Evolutionary conservation across 176 grass and related monocot species (phyloP).

Genomic region (Ensete ventricosum): DNA sequence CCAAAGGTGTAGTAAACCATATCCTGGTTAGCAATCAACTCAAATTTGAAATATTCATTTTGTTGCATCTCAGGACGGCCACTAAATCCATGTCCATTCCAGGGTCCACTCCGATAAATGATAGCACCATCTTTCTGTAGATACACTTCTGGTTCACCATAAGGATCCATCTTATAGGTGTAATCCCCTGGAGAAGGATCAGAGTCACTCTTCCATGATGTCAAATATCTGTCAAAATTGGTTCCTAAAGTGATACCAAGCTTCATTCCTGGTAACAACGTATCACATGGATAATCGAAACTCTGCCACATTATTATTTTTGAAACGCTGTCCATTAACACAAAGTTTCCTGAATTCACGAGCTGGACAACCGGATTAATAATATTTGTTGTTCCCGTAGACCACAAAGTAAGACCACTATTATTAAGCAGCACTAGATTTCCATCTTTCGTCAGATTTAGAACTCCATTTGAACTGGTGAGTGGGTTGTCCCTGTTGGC

Average conservation of each 20-base stretch:
- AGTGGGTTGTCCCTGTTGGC: background rate
- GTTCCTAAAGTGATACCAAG: background rate
- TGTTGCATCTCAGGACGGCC: background rate
- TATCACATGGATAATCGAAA: background rate
- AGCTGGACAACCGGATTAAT: background rate
- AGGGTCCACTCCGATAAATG: background rate
- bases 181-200: conserved; percentile 4
- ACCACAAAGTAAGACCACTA: background rate
- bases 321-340: background rate
- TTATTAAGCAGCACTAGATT: background rate
- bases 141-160: background rate
- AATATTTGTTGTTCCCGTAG: background rate
- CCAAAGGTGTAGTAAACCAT: conserved; percentile 45
- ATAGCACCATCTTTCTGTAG: background rate
- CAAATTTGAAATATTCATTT: conserved; percentile 36
- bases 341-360: background rate
- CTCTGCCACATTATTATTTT: background rate
- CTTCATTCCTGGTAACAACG: background rate
- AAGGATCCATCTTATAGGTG: background rate
- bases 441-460: background rate
- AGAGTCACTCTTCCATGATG: conserved; percentile 2
- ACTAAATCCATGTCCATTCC: background rate
- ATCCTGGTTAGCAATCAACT: conserved; percentile 39
- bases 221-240: background rate
- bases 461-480: background rate